Conservation (phyloP, 2,329 filamentous ascomycete species). For the Penicillium griseofulvum region DNA sequence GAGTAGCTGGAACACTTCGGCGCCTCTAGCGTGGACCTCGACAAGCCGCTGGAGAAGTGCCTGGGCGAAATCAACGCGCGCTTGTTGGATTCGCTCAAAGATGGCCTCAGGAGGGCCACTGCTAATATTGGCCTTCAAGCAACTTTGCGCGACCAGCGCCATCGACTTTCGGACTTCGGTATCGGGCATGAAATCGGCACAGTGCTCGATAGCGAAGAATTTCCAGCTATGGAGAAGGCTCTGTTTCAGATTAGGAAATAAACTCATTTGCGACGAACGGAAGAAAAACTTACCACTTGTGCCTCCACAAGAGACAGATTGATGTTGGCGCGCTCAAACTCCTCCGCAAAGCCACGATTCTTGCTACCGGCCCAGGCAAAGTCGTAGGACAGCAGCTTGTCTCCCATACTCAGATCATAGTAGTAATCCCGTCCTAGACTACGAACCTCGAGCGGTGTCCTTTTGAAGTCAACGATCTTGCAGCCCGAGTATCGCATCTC, state of each 20-base stretch:
- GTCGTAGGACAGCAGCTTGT: conserved; percentile 73
- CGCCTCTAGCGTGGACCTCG: conserved; percentile 50
- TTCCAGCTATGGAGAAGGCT: conserved; percentile 87
- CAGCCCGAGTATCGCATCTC: conserved; percentile 71
- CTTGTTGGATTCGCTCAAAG: conserved; percentile 74
- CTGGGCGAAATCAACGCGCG: conserved; percentile 76
- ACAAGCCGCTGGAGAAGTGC: conserved; percentile 78
- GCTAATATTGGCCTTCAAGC: conserved; percentile 72
- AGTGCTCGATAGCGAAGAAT: conserved; percentile 79
- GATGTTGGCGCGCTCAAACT: conserved; percentile 82
- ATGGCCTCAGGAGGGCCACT: conserved; percentile 72
- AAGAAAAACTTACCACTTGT: conserved; percentile 65
- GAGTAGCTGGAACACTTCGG: conserved; percentile 56
- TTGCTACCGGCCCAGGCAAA: conserved; percentile 68
- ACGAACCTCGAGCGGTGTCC: conserved; percentile 64
- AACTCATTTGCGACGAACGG: conserved; percentile 11
- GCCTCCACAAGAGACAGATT: conserved; percentile 92
- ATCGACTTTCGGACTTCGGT: conserved; percentile 65
- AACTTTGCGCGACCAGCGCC: conserved; percentile 71
- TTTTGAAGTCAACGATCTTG: conserved; percentile 74
- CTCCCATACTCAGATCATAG: conserved; percentile 75
- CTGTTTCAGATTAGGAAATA: conserved; percentile 44
- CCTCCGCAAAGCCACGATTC: conserved; percentile 72
- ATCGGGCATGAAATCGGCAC: conserved; percentile 57
- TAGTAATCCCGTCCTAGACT: conserved; percentile 75